Percentiles rank a stretch among this genome's conserved stretches.
Evolutionary conservation across 1,284 basidiomycete species (phyloP).

Genomic region (Cystobasidium sp.): DNA sequence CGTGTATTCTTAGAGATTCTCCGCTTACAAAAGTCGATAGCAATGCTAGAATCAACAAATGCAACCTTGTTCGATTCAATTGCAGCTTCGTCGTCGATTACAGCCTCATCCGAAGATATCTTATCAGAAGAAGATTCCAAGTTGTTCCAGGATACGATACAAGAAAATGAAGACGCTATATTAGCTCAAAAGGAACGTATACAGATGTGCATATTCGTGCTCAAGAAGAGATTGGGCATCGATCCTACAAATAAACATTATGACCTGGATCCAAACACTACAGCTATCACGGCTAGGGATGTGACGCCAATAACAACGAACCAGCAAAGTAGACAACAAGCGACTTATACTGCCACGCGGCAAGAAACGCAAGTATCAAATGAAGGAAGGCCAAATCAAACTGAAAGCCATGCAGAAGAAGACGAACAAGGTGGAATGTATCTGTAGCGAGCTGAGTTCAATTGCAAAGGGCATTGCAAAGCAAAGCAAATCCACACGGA

Average conservation of each 20-base stretch:
- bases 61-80: slow-evolving; percentile 15
- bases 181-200: slow-evolving; percentile 33
- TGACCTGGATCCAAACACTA: slow-evolving; percentile 34
- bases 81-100: not conserved
- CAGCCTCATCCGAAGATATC: not conserved
- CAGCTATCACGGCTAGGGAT: slow-evolving; percentile 33
- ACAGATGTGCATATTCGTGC: slow-evolving; percentile 29
- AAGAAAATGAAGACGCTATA: slow-evolving; percentile 35
- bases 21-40: slow-evolving; percentile 36
- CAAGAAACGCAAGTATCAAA: not conserved
- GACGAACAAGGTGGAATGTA: slow-evolving; percentile 26
- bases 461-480: too few relatives aligned
- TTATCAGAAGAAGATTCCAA: slow-evolving; percentile 20
- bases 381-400: too few relatives aligned
- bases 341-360: not conserved
- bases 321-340: not conserved
- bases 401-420: not conserved
- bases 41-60: slow-evolving; percentile 36
- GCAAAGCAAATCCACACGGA: too few relatives aligned
- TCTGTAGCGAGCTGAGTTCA: not conserved
- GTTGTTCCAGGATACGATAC: slow-evolving; percentile 14
- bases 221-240: slow-evolving; percentile 30
- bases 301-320: not conserved
- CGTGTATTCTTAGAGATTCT: slow-evolving; percentile 33
- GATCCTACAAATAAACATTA: slow-evolving; percentile 37